Evolutionary conservation across 805 yeast species (phyloP), one percentile per base, ranked within the genome.

Genomic region (Saccharomyces mikatae): DNA sequence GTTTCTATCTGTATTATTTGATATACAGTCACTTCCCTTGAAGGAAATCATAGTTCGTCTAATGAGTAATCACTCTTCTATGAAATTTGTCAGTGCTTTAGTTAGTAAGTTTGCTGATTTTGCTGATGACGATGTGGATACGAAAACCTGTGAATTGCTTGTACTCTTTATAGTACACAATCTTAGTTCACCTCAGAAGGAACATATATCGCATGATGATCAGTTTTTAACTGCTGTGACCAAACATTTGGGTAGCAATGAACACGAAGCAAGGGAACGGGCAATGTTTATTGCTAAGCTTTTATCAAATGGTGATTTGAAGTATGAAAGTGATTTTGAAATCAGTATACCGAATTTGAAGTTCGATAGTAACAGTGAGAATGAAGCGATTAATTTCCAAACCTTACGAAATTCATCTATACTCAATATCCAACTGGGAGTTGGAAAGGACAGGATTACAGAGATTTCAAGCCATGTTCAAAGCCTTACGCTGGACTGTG

Each of bases 251-350:
- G 51, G 52, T 29, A 60, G 65, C 49, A 60, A 62, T 47, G 59
- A 62, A 36, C 30, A 49, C 10, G 41, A 21, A 10, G 54, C 67
- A 8, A 59, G 72, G 32, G 73, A 71, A 48, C 56, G 72, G 14
- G 69, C 73, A 2, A 70, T 69, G 74, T 62, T 52, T 54, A 56
- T 71, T 26, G 72, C 72, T 6, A 70, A 68, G 51, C 44, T 59
- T 8, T 53, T 66, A 9, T 58, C 72, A 2, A 53, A 60, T 44
- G 60, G 59, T 26, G 59, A 56, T 30, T 49, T 70, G 11, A 54
- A 65, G 24, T 70, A 62, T 52, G 69, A 69, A 10, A 68, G 71
- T 54, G 58, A 59, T 30, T 66, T 63, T 47, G 46, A 29, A 30
- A 61, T 70, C 4, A 52, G 47, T 1, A 52, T 62, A 3, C 69